These are phyloP conservation scores for Metschnikowia reukaufii DNA, from an alignment of 805 yeast species.

Conservation along the genomic window DNA sequence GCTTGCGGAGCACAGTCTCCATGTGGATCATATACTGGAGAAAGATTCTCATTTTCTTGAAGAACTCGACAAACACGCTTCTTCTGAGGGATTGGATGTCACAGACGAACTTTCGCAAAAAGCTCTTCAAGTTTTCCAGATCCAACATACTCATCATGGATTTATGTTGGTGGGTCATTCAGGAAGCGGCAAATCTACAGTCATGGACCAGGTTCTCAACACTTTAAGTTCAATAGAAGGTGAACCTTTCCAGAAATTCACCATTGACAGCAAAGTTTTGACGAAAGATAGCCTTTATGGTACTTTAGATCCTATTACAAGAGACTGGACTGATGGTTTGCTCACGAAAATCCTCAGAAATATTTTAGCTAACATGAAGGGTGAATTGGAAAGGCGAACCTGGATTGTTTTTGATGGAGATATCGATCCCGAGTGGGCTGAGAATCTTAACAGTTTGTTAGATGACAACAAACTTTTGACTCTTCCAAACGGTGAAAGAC, in stretches of 20 bases:
- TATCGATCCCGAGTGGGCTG: constrained; percentile 93
- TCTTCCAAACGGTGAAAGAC: constrained; percentile 85
- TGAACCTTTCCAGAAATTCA: constrained; percentile 34
- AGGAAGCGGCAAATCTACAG: constrained; percentile 69
- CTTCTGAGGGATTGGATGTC: constrained; percentile 28
- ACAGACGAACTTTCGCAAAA: constrained; percentile 52
- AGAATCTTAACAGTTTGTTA: constrained; percentile 81
- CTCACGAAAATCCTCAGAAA: constrained; percentile 66
- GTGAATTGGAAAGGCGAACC: constrained; percentile 52
- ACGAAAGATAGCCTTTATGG: constrained; percentile 71
- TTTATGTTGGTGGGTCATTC: constrained; percentile 76
- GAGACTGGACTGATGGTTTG: constrained; percentile 93
- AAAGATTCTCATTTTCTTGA: constrained; percentile 28
- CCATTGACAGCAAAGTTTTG: constrained; percentile 75
- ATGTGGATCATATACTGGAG: constrained; percentile 15
- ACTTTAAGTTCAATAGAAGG: constrained; percentile 40
- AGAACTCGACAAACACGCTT: constrained; percentile 28
- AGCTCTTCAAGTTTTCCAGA: constrained; percentile 58
- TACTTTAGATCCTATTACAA: constrained; percentile 63
- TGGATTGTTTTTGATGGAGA: constrained; percentile 94
- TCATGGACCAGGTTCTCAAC: constrained; percentile 49
- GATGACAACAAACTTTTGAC: constrained; percentile 86
- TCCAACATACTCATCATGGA: constrained; percentile 70
- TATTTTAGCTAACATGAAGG: constrained; percentile 54
- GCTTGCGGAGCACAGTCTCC: constrained; percentile 17